Percentiles rank a stretch among this genome's conserved stretches.
Evolutionary conservation across 2,329 filamentous ascomycete species (phyloP).

Genomic region (Fusarium redolens): DNA sequence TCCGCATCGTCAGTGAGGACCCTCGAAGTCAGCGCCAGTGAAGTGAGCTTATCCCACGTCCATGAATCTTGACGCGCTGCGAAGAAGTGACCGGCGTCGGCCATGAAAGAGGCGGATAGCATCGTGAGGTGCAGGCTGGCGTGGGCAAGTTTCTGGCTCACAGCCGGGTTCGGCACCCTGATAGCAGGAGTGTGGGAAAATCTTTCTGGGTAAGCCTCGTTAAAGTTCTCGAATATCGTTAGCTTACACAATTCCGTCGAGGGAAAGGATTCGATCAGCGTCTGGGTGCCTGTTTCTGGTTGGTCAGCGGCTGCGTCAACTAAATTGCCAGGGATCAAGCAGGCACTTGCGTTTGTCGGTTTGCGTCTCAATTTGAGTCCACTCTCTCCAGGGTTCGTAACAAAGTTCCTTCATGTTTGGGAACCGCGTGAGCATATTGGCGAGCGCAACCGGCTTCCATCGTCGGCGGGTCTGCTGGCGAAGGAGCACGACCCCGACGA

Average conservation of each 20-base stretch:
- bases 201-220: constrained; percentile 42
- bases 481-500: constrained; percentile 49
- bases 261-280: constrained; percentile 45
- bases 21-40: constrained; percentile 49
- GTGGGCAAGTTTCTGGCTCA: constrained; percentile 46
- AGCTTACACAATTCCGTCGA: constrained; percentile 44
- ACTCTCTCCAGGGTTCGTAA: constrained; percentile 55
- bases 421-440: constrained; percentile 50
- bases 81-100: constrained; percentile 50
- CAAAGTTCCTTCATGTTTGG: constrained; percentile 52
- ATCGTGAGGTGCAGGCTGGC: constrained; percentile 45
- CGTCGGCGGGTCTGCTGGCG: constrained; percentile 53
- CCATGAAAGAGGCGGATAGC: constrained; percentile 49
- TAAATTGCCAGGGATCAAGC: constrained; percentile 9
- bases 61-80: constrained; percentile 31
- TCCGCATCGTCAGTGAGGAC: constrained; percentile 39
- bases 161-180: constrained; percentile 35
- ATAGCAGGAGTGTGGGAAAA: constrained; percentile 18
- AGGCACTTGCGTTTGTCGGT: constrained; percentile 48
- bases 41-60: constrained; percentile 48
- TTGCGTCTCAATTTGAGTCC: constrained; percentile 7
- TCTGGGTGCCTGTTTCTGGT: constrained; percentile 37
- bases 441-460: constrained; percentile 49
- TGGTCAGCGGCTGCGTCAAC: constrained; percentile 33
- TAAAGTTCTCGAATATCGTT: constrained; percentile 52